Base-by-base conservation (phyloP, 2,329 filamentous ascomycete species). In the Ophiostoma australiae region DNA sequence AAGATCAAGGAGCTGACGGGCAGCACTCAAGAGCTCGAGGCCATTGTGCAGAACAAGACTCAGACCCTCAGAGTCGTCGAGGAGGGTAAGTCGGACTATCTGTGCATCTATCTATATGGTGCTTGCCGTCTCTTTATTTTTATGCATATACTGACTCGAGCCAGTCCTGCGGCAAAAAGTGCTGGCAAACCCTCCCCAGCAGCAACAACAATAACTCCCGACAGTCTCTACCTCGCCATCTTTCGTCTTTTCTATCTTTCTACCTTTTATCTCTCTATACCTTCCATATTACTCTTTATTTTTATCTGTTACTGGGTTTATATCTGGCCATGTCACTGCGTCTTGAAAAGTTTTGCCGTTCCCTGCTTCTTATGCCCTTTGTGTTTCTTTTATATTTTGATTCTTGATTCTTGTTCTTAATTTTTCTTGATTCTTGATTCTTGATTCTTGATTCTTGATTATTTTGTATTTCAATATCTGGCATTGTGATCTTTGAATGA, bases 11-110 rank as follows among this genome's bases (percentile, higher is more conserved):
- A 87, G 70, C 78, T 89, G 4, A 79, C 79, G 2, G 80, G 78
- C 70, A 88, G 84, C 70, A 81, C 88, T 39, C 84, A 86, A 73
- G 86, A 87, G 44, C 81, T 89, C 0, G 86, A 88, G 76, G 77
- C 78, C 15, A 87, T 89, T 69, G 82, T 88, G 3, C 84, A 87
- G 75, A 81, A 81, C 72, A 99, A 99, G 84, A 92, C 91, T 70
- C 89, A 90, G 75, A 97, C 95, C 78, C 82, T 97, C 73, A 88
- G 91, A 71, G 85, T 95, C 52, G 90, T 98, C 31, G 95, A 99
- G 82, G 94, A 98, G 82, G 92, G 92, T 90, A 82, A 5, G 71
- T 17, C 33, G 67, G 39, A 15, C 17, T 52, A 5, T 37, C 35
- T 33, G 1, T 67, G 15, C 44, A 27, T 37, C 44, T 27, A 10